A percentile compares a stretch with the other conserved stretches of the same genome.
Conservation (phyloP, 1,284 basidiomycete genomes). For the Ganoderma lingzhi region DNA sequence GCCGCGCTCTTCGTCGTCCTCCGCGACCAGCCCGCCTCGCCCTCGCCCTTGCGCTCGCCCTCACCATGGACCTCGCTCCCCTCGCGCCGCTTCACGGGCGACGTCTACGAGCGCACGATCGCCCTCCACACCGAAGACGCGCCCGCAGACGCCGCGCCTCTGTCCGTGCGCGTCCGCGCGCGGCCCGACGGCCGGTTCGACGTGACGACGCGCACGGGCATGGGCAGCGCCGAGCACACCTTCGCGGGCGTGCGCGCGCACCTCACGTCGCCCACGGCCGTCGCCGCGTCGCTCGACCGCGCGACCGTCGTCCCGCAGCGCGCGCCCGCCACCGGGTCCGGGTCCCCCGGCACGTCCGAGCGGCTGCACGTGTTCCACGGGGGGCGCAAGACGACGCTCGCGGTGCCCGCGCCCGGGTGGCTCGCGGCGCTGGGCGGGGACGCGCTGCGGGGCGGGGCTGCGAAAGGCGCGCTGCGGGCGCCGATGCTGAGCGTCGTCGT, state of each 20-base stretch:
- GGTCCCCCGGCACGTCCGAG: too few relatives aligned
- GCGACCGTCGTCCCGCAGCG: constrained; percentile 77
- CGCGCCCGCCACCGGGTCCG: constrained; percentile 55
- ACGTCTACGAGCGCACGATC: constrained; percentile 67
- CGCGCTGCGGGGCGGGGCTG: constrained; percentile 44
- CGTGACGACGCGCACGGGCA: constrained; percentile 54
- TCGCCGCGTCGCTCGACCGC: constrained; percentile 59
- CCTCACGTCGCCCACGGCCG: constrained; percentile 58
- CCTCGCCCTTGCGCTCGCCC: constrained; percentile 56
- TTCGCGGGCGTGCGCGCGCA: constrained; percentile 64
- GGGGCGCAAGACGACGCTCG: constrained; percentile 65
- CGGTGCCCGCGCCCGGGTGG: constrained; percentile 73
- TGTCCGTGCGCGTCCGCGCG: constrained; percentile 57
- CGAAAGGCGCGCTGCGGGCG: constrained; percentile 68
- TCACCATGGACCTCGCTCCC: constrained; percentile 70
- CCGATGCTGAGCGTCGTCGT: constrained; percentile 94
- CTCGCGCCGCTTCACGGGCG: constrained; percentile 81
- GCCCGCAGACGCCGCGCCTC: constrained; percentile 43
- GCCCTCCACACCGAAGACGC: constrained; percentile 62
- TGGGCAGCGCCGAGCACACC: constrained; percentile 34
- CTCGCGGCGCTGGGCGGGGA: constrained; percentile 67
- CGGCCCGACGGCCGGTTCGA: constrained; percentile 58
- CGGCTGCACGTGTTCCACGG: constrained; percentile 74
- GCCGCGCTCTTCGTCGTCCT: constrained; percentile 81
- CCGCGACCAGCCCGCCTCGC: constrained; percentile 65